Percentiles rank a stretch among this genome's conserved stretches.
phyloP scores from a whole-genome alignment of 1,284 basidiomycete genomes.

The Pseudozyma sp. region DNA sequence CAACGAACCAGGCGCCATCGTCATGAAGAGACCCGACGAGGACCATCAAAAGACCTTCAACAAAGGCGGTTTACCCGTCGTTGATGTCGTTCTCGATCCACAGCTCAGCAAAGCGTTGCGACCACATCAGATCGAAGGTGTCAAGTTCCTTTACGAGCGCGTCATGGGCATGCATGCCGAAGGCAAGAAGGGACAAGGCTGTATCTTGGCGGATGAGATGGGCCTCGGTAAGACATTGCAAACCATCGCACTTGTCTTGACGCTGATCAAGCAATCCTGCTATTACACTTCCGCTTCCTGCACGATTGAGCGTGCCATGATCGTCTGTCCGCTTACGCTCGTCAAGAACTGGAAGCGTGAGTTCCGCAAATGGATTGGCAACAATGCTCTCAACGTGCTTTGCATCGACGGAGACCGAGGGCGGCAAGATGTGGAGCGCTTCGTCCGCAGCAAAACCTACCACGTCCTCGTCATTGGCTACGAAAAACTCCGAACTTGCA shows the following conservation, averaged over 20 bases:
- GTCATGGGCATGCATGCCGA: constrained; percentile 92
- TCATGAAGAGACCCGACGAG: constrained; percentile 83
- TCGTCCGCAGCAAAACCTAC: constrained; percentile 72
- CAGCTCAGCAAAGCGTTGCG: constrained; percentile 85
- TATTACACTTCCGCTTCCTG: constrained; percentile 58
- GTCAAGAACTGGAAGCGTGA: constrained; percentile 97
- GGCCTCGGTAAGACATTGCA: constrained; percentile 72
- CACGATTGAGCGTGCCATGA: constrained; percentile 69
- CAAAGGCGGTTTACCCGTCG: constrained; percentile 71
- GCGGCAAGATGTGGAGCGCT: constrained; percentile 55
- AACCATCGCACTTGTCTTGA: constrained; percentile 64
- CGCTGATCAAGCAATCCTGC: constrained; percentile 62
- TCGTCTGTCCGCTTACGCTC: constrained; percentile 94
- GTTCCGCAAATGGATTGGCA: constrained; percentile 85
- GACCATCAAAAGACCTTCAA: constrained; percentile 79
- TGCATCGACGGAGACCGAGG: constrained; percentile 75
- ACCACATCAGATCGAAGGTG: constrained; percentile 97
- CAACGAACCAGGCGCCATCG: constrained; percentile 75
- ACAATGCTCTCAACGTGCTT: constrained; percentile 82
- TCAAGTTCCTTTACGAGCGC: constrained; percentile 97
- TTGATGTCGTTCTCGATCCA: constrained; percentile 89
- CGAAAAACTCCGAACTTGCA: constrained; percentile 78
- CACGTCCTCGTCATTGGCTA: constrained; percentile 95
- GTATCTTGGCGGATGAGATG: constrained; percentile 99
- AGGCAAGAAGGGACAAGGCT: constrained; percentile 80